Base-by-base conservation (phyloP, 371 early-diverging fungal genomes). In the Synchytrium microbalum region DNA sequence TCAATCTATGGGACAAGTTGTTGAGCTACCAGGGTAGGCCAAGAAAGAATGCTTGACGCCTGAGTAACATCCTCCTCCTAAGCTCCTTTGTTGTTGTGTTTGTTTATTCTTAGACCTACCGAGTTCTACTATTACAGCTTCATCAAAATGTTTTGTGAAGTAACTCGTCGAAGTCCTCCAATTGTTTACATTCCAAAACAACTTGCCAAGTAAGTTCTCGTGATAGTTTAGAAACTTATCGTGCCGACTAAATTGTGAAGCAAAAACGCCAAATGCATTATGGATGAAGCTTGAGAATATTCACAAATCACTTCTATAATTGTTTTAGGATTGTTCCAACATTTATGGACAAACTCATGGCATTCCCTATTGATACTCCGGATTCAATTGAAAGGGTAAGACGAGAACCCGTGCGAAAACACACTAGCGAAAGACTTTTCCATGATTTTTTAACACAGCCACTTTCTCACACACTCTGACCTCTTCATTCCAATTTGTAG, bases 21-120 rank as follows among this genome's bases (percentile, higher is more conserved):
- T 88, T 62, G 98, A 97, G 77, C 84, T 97, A 46, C 91, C 84
- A 69, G 94, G 95, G 80, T 84, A 77, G n/a, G 64, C 38, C 32
- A 29, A 23, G 29, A 51, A 56, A 25, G 13, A 14, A 19, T 28
- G 0, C 52, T 29, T 63, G 38, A 28, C 16, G 16, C 32, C 61
- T 60, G 10, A 55, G 32, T 25, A 33, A 58, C 29, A 28, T 29
- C 24, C 2, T 59, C 14, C 53, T 60, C 60, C 26, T 16, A 58
- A 19, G 14, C 32, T 26, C 16, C 3, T 31, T 32, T 13, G 24
- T 32, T 19, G n/a, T 28, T 23, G 13, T 32, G 10, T 33, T n/a
- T 57, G 30, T 54, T 31, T 13, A 31, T 27, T 1, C 32, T 32
- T 63, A 80, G 83, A 57, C 85, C 89, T 68, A 79, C 84, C 65